Evolutionary conservation across 2,329 filamentous ascomycete genomes (phyloP), one percentile per base, ranked within the genome.

Genomic region (Alternaria viburni): DNA sequence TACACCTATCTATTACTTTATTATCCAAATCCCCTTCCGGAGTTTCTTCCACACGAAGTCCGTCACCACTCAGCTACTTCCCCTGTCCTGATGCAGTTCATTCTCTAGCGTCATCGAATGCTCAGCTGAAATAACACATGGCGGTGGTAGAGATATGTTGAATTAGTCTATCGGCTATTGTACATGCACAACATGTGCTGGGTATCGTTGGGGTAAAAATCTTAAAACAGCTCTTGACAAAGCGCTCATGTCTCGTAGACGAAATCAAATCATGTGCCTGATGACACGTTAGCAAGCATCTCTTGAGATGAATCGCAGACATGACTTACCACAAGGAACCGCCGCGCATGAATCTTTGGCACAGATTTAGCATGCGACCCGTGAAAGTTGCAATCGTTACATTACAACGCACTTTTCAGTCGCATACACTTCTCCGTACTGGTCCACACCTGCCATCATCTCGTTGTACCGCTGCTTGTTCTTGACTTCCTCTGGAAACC

Each of bases 401-500:
- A 92, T 91, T 44, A 91, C 75, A 23, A 74, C 73, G 73, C 90
- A 92, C 65, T 86, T 84, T 41, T 69, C 65, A 55, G 83, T 81
- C 65, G 84, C 86, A 76, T 92, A 91, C 50, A 84, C 81, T 54
- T 89, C 87, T 2, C 91, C 91, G 72, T 90, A 93, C 67, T 89
- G 84, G 76, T 93, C 91, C 56, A 89, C 85, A 5, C 90, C 89
- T n/a, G 90, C 87, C 75, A 92, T 91, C 17, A 87, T 85, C 75
- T 96, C 91, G 73, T 95, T 94, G 59, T 90, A 88, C 69, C 84
- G 83, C 55, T 86, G 83, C 67, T 86, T 82, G 49, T 83, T 80
- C 72, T 84, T 85, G 51, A 87, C 87, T 77, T 96, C 93, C 57
- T 93, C 89, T 1, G 91, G 89, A 68, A 97, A 96, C 79, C 93